These are phyloP conservation scores for Bacidia rubella DNA, from an alignment of 495 filamentous ascomycete genomes.

Conservation along the genomic window DNA sequence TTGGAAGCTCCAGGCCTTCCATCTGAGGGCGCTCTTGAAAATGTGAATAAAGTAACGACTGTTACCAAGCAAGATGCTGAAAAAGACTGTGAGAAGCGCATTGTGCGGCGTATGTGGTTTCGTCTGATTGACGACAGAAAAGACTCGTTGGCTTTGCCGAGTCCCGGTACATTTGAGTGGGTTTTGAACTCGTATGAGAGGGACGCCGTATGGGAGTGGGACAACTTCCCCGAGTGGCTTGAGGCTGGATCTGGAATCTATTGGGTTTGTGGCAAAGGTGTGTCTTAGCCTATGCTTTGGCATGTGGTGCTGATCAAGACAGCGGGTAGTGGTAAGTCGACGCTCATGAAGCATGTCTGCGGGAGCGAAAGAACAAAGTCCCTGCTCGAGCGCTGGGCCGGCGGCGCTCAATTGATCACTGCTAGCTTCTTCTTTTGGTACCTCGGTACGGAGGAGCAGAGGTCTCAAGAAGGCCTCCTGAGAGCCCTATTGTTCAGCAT, in stretches of 20 bases:
- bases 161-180: slow-evolving; percentile 14
- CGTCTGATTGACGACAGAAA: too few relatives aligned
- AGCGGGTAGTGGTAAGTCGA: not conserved
- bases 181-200: slow-evolving; percentile 3
- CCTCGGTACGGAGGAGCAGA: slow-evolving; percentile 27
- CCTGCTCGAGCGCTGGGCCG: not conserved
- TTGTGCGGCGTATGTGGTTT: too few relatives aligned
- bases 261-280: slow-evolving; percentile 10
- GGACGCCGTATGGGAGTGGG: slow-evolving; percentile 7
- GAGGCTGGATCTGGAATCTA: not conserved
- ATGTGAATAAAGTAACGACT: too few relatives aligned
- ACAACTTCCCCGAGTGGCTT: slow-evolving; percentile 8
- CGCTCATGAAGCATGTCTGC: not conserved
- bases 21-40: too few relatives aligned
- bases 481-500: slow-evolving; percentile 28
- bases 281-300: slow-evolving; percentile 5
- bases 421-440: slow-evolving; percentile 31
- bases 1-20: too few relatives aligned
- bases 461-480: slow-evolving; percentile 28
- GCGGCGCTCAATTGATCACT: slow-evolving; percentile 16
- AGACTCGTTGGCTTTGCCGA: too few relatives aligned
- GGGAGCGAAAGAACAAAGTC: not conserved
- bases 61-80: too few relatives aligned
- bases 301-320: slow-evolving; percentile 4
- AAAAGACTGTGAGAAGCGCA: too few relatives aligned